Base-by-base conservation (phyloP, 2,329 filamentous ascomycete species). In the Verticillium zaregamsianum region DNA sequence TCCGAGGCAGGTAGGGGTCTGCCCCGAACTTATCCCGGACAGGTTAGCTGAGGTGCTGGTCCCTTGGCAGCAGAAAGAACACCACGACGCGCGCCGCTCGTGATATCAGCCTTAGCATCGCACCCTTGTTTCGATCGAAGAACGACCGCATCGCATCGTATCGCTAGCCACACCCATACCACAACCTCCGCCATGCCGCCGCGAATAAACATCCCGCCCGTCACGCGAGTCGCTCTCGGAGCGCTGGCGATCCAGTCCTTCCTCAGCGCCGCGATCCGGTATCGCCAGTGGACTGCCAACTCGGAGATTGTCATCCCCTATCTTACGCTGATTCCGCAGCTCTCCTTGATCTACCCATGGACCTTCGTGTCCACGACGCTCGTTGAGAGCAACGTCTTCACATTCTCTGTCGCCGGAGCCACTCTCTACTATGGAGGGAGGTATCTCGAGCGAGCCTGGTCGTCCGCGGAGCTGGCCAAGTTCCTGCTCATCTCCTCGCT, bases 361-460 rank as follows among this genome's bases (percentile, higher is more conserved):
- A 96, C 93, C 1, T 90, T 97, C 66, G 70, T 96, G 61, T 91
- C 91, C 3, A 90, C 93, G 2, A 91, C 93, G 0, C 84, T 97
- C 61, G 92, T 97, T 57, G 95, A 99, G 79, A 90, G 92, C 76
- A 98, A 98, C 74, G 82, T 98, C 69, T 90, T 97, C 71, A 96
- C 92, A 12, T 82, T 97, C 54, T 78, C 86, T 31, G 86, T 96
- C 62, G 92, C 92, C 57, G 88, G 84, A 32, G 80, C 89, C 54
- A 93, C 93, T 1, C 78, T 98, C 60, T 96, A 93, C 76, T 92
- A 97, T 79, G 94, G 94, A 61, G 95, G 95, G 11, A 88, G 93
- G 69, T 99, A 99, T 75, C 86, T 99, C 25, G 95, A 99, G 82
- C 85, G 95, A 71, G 94, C 95, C 37, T 99, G 94, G 95, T 93